Evolutionary conservation across 1,284 basidiomycete genomes (phyloP), one percentile per base, ranked within the genome.

Genomic region (Irpex sp.): DNA sequence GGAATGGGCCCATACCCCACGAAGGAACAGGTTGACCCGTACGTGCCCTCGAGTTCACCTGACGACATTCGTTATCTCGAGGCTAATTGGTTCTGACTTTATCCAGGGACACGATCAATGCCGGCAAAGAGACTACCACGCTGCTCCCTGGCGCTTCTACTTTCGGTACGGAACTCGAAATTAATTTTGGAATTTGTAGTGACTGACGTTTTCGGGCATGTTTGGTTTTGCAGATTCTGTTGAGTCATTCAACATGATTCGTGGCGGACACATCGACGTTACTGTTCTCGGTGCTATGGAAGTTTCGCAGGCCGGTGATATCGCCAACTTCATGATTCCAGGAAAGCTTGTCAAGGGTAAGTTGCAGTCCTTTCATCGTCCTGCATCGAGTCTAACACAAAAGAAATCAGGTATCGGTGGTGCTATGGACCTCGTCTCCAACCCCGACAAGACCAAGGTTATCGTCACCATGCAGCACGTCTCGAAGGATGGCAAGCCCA

Each of bases 281-380:
- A 91, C 95, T 9, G 94, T 97, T 73, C 86, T 91, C 56, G 89
- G 88, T 60, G 88, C 96, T 1, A 94, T 98, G 88, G 88, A 97
- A 82, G 94, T 97, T 52, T 93, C 93, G 0, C 87, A 92, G 69
- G 87, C 88, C 47, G 96, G 96, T 67, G 94, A 97, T 72, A 89
- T 97, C 64, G 95, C 96, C 57, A 98, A 97, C 81, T 98, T 93
- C 76, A 97, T 97, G 94, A 94, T 97, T 71, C 94, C 94, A n/a
- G 93, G 93, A 36, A 94, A 96, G 78, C 85, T 95, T 72, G 86
- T 94, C 60, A 94, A 93, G 82, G 91, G 91, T 85, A 66, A 44
- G 75, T 70, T 37, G 31, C 31, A 34, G 31, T 31, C 31, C 31
- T 31, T 31, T 31, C 31, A 31, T 31, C 31, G 31, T 31, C 31